A percentile compares a stretch with the other conserved stretches of the same genome.
phyloP scores from a whole-genome alignment of 129 eudicot genomes.

The Silybum marianum region DNA sequence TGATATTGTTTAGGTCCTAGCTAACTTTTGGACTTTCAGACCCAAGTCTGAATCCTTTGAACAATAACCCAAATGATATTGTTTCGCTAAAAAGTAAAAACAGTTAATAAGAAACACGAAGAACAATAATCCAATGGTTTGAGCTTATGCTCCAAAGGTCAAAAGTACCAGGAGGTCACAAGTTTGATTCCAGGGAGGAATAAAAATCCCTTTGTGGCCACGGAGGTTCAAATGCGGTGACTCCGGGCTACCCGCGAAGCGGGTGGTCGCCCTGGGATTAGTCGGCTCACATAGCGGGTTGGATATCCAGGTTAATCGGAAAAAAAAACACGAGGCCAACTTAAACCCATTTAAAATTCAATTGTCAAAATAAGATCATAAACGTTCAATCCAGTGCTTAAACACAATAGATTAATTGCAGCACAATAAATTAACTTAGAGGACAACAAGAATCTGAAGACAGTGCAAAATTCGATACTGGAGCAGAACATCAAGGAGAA shows the following conservation, averaged over 20 bases:
- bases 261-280: too few species aligned
- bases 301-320: too few species aligned
- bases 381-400: background rate
- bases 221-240: too few species aligned
- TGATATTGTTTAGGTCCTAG: too few species aligned
- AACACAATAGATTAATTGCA: background rate
- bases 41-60: conserved; percentile 1
- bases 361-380: background rate
- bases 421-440: background rate
- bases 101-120: background rate
- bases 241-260: too few species aligned
- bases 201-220: too few species aligned
- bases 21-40: background rate
- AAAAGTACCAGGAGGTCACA: too few species aligned
- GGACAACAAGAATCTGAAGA: background rate
- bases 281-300: too few species aligned
- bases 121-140: too few species aligned
- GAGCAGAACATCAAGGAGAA: conserved; percentile 1
- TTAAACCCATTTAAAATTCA: background rate
- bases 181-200: too few species aligned
- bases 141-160: too few species aligned
- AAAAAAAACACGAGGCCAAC: background rate
- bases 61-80: background rate
- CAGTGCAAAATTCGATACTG: background rate
- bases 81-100: background rate